These are phyloP conservation scores for Diplocarpon rosae DNA, from an alignment of 2,329 filamentous ascomycete species.

Conservation along the genomic window DNA sequence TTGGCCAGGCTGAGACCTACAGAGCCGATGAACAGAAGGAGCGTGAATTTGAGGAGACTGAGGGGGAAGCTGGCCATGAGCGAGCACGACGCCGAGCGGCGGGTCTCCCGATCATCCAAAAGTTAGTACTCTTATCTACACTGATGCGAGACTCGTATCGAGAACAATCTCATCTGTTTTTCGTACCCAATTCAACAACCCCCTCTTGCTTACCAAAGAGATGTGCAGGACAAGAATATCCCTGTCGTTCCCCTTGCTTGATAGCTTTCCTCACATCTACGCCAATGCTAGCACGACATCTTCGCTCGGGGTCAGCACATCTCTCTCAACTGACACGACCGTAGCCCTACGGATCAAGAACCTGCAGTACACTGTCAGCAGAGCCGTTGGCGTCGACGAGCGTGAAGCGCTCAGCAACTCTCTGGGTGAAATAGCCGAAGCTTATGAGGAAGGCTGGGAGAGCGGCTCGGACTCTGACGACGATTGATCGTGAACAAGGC, in stretches of 20 bases:
- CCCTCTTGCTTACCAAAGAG: slow-evolving; percentile 11
- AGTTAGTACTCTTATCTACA: slow-evolving; percentile 19
- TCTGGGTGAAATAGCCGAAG: slow-evolving; percentile 71
- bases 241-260: slow-evolving; percentile 63
- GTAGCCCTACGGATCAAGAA: slow-evolving; percentile 59
- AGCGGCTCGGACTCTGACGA: slow-evolving; percentile 66
- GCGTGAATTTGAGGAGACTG: slow-evolving; percentile 11
- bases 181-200: not conserved
- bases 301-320: slow-evolving; percentile 40
- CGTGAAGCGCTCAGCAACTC: slow-evolving; percentile 74
- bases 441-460: slow-evolving; percentile 81
- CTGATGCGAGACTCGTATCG: not conserved
- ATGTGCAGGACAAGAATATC: slow-evolving; percentile 30
- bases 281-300: slow-evolving; percentile 30
- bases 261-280: slow-evolving; percentile 77
- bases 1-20: slow-evolving; percentile 28
- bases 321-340: slow-evolving; percentile 63
- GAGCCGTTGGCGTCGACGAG: slow-evolving; percentile 62
- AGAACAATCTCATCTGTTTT: not conserved
- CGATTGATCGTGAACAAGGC: slow-evolving; percentile 17
- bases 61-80: slow-evolving; percentile 24
- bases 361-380: slow-evolving; percentile 52
- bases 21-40: slow-evolving; percentile 22
- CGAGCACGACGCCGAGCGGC: slow-evolving; percentile 25
- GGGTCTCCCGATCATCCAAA: slow-evolving; percentile 25